These are phyloP conservation scores for Globisporangium iwayamae DNA, from an alignment of 352 stramenopile species.

Conservation along the genomic window DNA sequence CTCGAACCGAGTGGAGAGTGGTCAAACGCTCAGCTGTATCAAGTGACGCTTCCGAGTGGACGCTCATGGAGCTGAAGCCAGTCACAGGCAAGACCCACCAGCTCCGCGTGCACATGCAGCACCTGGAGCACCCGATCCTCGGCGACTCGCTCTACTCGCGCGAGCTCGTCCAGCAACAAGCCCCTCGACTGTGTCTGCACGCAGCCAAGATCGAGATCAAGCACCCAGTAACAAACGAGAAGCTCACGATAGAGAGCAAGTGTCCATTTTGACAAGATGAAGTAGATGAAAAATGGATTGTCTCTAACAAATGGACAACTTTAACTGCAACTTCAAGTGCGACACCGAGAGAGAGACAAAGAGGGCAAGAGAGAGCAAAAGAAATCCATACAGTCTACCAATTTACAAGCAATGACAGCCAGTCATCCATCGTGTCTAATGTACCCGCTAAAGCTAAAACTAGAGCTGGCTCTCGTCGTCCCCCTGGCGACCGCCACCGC, in stretches of 20 bases:
- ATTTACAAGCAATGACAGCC: conserved; percentile 4
- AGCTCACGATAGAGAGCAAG: conserved; percentile 31
- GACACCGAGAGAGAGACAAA: neutral
- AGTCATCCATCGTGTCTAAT: neutral
- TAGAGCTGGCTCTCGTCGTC: conserved; percentile 31
- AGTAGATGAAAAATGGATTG: neutral
- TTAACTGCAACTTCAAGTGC: conserved; percentile 4
- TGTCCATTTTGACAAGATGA: conserved; percentile 20
- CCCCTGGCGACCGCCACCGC: conserved; percentile 14
- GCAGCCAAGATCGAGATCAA: conserved; percentile 34
- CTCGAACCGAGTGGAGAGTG: conserved; percentile 22
- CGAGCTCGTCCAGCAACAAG: conserved; percentile 32
- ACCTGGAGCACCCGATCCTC: conserved; percentile 90
- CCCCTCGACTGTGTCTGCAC: conserved; percentile 49
- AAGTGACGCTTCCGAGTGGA: conserved; percentile 13
- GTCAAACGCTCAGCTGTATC: neutral
- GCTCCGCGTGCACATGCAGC: conserved; percentile 91
- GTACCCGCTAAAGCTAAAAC: too few species aligned
- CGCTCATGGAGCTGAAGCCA: conserved; percentile 62
- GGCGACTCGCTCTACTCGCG: conserved; percentile 87
- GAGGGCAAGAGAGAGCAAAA: neutral
- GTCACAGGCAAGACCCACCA: conserved; percentile 92
- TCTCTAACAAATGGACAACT: neutral
- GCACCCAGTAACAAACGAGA: conserved; percentile 39
- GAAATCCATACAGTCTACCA: neutral